Evolutionary conservation across 2,329 filamentous ascomycete species (phyloP), one percentile per base, ranked within the genome.

Genomic region (Colletotrichum tropicale): DNA sequence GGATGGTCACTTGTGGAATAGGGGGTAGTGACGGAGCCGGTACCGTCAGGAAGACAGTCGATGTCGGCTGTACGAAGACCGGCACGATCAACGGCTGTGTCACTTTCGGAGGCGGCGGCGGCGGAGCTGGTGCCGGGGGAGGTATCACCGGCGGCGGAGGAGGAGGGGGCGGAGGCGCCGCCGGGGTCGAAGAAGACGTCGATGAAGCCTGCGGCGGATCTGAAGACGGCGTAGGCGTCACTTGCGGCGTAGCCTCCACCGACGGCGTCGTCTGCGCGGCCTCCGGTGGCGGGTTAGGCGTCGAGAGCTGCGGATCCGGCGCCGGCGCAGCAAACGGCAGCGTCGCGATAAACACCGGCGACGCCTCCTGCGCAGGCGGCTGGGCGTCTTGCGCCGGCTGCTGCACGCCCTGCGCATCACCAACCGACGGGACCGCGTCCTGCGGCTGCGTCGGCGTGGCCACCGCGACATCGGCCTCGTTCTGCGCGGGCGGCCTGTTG

Each of bases 311-410:
- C 30, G 43, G 56, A 30, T 73, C 73, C 26, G 43, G 16, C 18
- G 21, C 24, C 6, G 73, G 38, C 15, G 70, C 56, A 26, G 28
- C 70, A 8, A 73, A 48, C 3, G 73, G 73, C 10, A 75, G 70
- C 56, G 70, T 64, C n/a, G 73, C 65, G 43, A 75, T 75, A 58
- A 75, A 75, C 8, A 60, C 70, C 1, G 64, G 70, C 8, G 73
- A 12, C 4, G 70, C 32, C 1, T 75, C 64, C 32, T 4, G 61
- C 9, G 24, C 43, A 13, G 43, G 43, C n/a, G n/a, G 43, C 43
- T 52, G n/a, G 10, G 43, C 43, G 12, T 52, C 43, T 52, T 52
- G 43, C 43, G 43, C 43, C 43, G 43, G 58, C 38, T 62, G 65
- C 15, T 70, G 71, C 13, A 28, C 55, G 6, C 67, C 55, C 28